Evolutionary conservation across 2,329 filamentous ascomycete genomes (phyloP).

Genomic region (Aspergillus versicolor): DNA sequence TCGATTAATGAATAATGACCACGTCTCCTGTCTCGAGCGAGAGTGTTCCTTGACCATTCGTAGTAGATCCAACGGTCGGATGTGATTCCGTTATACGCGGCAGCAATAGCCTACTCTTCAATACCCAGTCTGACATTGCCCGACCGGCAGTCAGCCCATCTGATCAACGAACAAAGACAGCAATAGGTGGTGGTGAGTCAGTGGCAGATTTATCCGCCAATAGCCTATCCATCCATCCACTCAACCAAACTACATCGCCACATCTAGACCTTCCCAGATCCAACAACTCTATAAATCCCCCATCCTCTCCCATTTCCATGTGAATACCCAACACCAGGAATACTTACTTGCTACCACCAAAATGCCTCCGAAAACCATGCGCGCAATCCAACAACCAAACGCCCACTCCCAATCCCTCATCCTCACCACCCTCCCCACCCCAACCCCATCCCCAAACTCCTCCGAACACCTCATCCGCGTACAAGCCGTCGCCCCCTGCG

Average conservation of each 20-base stretch:
- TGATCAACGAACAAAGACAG: no score
- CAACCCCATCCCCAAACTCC: conserved; percentile 22
- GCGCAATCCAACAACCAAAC: conserved; percentile 13
- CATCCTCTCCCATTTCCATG: no score
- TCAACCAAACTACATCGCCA: background rate
- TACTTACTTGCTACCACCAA: background rate
- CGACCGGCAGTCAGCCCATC: no score
- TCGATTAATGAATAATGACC: background rate
- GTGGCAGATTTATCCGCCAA: background rate
- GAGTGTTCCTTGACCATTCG: no score
- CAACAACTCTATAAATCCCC: no score
- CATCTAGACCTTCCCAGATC: background rate
- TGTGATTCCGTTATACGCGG: no score
- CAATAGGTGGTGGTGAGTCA: background rate
- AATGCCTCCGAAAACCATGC: conserved; percentile 8
- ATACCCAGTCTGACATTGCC: no score
- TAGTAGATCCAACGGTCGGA: no score
- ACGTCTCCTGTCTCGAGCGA: no score
- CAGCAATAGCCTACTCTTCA: no score
- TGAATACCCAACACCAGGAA: no score
- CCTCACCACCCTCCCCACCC: conserved; percentile 11
- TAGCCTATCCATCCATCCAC: background rate
- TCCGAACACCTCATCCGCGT: conserved; percentile 43
- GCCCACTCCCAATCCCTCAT: conserved; percentile 5
- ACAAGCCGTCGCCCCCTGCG: conserved; percentile 40